Evolutionary conservation across 371 early-diverging fungal genomes (phyloP), one percentile per base, ranked within the genome.

Genomic region (Mucor piriformis): DNA sequence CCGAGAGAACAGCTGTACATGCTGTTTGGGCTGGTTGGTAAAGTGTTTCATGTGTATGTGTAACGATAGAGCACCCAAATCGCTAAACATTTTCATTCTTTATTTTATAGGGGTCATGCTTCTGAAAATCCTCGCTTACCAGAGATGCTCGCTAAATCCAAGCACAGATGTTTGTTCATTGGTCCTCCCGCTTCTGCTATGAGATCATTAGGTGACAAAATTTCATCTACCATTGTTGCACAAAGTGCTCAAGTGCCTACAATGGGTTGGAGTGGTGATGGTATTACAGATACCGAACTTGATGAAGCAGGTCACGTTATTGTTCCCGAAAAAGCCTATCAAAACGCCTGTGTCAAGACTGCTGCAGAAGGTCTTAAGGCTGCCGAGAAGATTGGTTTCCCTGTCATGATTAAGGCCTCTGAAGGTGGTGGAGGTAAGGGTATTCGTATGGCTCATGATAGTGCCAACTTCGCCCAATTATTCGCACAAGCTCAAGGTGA

Each of bases 371-470:
- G 90, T 62, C 74, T 97, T 38, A 65, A 70, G 32, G 88, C 91
- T 60, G 95, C 97, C 4, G 84, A 87, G 55, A 81, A 87, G 64
- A 94, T 98, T 47, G 97, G 96, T 3, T 99, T 89, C 76, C 99
- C 99, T 12, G 85, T 98, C 66, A 98, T 99, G 97, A 93, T 98
- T 76, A 99, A 99, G 79, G 98, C 97, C n/a, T 94, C 94, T 11
- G 96, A 98, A 79, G 98, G 98, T 69, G 99, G 99, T 57, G 99
- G 99, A 63, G 99, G 99, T 56, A 99, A 99, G 80, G 99, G 99
- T 67, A 99, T 99, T 62, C 91, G 97, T 62, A 92, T 90, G 77
- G 96, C 96, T 13, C 84, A 91, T 33, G 81, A 83, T 51, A 81
- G 82, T 32, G 76, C 79, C 15, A 74, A 81, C 55, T 96, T 98